Conservation (phyloP, 1,139 yeast genomes). For the Candida gigantensis region DNA sequence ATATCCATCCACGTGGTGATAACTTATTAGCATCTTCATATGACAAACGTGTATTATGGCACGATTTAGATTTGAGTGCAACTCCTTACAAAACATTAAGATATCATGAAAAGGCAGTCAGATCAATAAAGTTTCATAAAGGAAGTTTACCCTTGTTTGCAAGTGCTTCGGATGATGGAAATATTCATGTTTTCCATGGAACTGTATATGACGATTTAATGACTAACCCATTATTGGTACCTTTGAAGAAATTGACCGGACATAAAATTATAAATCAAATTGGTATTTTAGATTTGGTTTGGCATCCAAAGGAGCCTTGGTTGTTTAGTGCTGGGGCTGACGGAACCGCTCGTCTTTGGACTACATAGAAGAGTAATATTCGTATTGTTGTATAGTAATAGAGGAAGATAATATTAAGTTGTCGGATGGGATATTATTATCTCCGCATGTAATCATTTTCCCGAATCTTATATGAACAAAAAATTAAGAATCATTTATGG, state of each 20-base stretch:
- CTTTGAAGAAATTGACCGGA: constrained; percentile 92
- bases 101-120: constrained; percentile 92
- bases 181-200: constrained; percentile 92
- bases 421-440: no score
- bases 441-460: no score
- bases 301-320: constrained; percentile 99
- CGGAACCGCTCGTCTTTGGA: constrained; percentile 95
- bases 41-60: constrained; percentile 97
- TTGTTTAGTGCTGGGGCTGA: constrained; percentile 98
- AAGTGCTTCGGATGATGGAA: constrained; percentile 95
- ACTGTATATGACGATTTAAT: constrained; percentile 94
- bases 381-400: not conserved
- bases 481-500: no score
- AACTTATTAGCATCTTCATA: constrained; percentile 88
- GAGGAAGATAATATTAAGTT: not conserved
- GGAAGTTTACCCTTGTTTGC: constrained; percentile 86
- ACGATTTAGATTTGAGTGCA: constrained; percentile 83
- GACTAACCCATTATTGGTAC: constrained; percentile 95
- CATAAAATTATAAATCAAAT: constrained; percentile 77
- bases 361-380: constrained; percentile 66
- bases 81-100: constrained; percentile 95
- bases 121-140: constrained; percentile 85
- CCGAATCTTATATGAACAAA: no score
- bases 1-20: constrained; percentile 96
- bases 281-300: constrained; percentile 85